A percentile compares a stretch with the other conserved stretches of the same genome.
These are phyloP conservation scores for Ilex asprella DNA, from an alignment of 257 asterid genomes.

Conservation along the genomic window DNA sequence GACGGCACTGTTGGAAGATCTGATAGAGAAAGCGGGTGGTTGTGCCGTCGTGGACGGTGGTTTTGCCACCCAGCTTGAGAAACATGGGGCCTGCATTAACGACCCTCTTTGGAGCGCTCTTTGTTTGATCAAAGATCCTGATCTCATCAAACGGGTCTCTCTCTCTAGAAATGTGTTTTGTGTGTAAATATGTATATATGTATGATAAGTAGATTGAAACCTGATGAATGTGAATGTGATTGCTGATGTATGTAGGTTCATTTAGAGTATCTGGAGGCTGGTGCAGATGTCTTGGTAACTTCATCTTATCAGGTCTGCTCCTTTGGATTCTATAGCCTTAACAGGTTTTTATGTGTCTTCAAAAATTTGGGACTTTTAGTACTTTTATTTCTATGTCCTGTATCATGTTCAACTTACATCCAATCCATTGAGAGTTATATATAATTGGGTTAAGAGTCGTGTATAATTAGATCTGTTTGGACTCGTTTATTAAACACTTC, in stretches of 20 bases:
- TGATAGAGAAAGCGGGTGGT: slow-evolving; percentile 55
- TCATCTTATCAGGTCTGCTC: slow-evolving; percentile 63
- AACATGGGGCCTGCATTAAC: slow-evolving; percentile 61
- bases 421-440: too few species aligned
- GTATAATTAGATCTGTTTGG: too few species aligned
- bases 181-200: not conserved
- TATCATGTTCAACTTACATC: too few species aligned
- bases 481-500: too few species aligned
- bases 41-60: slow-evolving; percentile 89
- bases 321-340: too few species aligned
- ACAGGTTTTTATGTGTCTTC: too few species aligned
- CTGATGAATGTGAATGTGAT: not conserved
- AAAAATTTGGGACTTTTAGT: too few species aligned
- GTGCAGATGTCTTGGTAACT: slow-evolving; percentile 62
- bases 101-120: slow-evolving; percentile 91
- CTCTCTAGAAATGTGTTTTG: not conserved
- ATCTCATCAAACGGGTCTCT: slow-evolving; percentile 46
- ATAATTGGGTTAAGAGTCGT: too few species aligned
- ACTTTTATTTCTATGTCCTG: too few species aligned
- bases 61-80: slow-evolving; percentile 71
- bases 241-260: slow-evolving; percentile 44
- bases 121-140: slow-evolving; percentile 56
- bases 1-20: slow-evolving; percentile 30
- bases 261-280: slow-evolving; percentile 71
- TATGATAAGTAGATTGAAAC: too few species aligned